Base-by-base conservation (phyloP, 2,329 filamentous ascomycete genomes). In the Ophiostoma pallidulum region DNA sequence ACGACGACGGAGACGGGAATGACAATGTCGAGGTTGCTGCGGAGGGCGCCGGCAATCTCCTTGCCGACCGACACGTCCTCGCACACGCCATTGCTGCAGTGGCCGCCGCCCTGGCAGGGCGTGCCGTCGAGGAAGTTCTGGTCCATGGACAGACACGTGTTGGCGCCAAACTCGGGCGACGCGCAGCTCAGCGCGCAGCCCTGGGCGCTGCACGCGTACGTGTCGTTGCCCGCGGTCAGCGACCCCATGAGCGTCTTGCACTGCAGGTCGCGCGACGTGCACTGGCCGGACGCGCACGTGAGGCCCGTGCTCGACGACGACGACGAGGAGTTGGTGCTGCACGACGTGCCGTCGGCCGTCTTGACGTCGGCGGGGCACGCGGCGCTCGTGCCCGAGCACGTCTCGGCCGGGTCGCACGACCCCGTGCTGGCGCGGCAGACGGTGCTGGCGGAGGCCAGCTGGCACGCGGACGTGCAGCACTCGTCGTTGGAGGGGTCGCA, bases 71-170 rank as follows among this genome's bases (percentile, higher is more conserved):
- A 82, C 31, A 78, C 71, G 52, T 87, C 90, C 57, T 75, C 65
- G 66, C 92, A 98, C 56, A 73, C 68, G 37, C 92, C 92, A 57
- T 90, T 91, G 44, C 64, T 62, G 64, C 92, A 98, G 48, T 70
- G 73, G 7, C 92, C 92, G 47, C 87, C 86, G 16, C 84, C 85
- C 45, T 80, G 75, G 62, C 92, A 98, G 2, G 77, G 69, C 1
- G 92, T 97, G 16, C 92, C 92, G 61, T 98, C 92, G 26, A 97
- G 71, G 66, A 94, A 97, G 66, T 94, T 92, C 62, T 96, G 89
- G 62, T 86, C 82, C 67, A 94, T 77, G 19, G 76, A 75, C 51
- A 84, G 82, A 64, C 88, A 95, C 8, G 75, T 72, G 49, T 77
- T 76, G 6, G 69, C 53, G 8, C 78, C 78, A 49, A 90, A 82